phyloP scores from a whole-genome alignment of 768 basidiomycete species.

The Lactifluus piperatus region DNA sequence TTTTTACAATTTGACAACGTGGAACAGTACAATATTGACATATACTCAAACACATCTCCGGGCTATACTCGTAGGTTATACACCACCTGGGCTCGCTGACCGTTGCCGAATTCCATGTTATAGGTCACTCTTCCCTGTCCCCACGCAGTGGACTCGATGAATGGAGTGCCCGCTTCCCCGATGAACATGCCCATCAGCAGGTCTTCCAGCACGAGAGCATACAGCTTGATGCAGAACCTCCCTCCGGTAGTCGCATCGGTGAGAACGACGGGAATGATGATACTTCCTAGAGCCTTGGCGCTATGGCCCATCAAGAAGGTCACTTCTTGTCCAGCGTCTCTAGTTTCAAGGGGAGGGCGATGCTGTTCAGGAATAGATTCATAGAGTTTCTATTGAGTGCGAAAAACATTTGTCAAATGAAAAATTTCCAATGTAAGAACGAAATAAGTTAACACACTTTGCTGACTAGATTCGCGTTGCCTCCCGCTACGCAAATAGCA shows the following conservation, averaged over 20 bases:
- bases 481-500: neutral
- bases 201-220: neutral
- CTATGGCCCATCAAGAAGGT: neutral
- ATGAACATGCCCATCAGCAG: neutral
- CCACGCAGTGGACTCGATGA: neutral
- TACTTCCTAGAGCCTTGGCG: neutral
- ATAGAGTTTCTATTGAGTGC: neutral
- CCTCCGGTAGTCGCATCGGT: neutral
- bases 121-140: neutral
- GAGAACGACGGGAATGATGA: neutral
- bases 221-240: neutral
- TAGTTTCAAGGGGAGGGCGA: neutral
- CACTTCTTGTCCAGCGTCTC: neutral
- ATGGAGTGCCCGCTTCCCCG: neutral
- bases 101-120: neutral
- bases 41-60: too few species aligned
- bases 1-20: too few species aligned
- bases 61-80: too few species aligned
- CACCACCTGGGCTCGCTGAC: neutral
- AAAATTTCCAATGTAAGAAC: neutral
- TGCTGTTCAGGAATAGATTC: neutral
- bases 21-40: too few species aligned
- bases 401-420: neutral
- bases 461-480: neutral
- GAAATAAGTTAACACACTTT: neutral